Percentiles rank a stretch among this genome's conserved stretches.
Evolutionary conservation across 1,284 basidiomycete genomes (phyloP).

Genomic region (Tetrapyrgos nigripes): DNA sequence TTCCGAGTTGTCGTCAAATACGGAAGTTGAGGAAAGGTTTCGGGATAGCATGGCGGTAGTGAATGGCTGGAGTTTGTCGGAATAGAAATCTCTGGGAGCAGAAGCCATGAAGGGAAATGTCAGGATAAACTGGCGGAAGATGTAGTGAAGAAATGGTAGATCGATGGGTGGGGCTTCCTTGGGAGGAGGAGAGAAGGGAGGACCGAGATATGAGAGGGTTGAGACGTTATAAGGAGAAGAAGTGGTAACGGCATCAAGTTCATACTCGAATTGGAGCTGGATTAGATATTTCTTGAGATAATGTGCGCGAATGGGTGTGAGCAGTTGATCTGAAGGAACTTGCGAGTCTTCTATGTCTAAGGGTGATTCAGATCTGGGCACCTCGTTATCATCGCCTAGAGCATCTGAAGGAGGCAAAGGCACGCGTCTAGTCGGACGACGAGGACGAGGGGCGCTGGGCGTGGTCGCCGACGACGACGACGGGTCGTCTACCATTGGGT

Average conservation of each 20-base stretch:
- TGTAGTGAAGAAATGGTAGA: conserved; percentile 86
- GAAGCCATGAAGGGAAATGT: conserved; percentile 92
- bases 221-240: conserved; percentile 63
- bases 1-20: conserved; percentile 62
- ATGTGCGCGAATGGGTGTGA: conserved; percentile 89
- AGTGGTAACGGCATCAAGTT: conserved; percentile 76
- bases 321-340: conserved; percentile 12
- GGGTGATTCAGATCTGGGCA: conserved; percentile 5
- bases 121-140: conserved; percentile 90
- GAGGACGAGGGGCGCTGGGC: conserved; percentile 23
- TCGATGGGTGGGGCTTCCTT: conserved; percentile 67
- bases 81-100: conserved; percentile 89
- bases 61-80: conserved; percentile 93
- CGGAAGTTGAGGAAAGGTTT: conserved; percentile 72
- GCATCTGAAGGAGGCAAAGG: conserved; percentile 27
- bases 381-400: conserved; percentile 8
- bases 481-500: background rate
- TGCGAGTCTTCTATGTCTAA: conserved; percentile 6
- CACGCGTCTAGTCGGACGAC: conserved; percentile 34
- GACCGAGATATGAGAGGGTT: conserved; percentile 85
- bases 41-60: conserved; percentile 81
- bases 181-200: conserved; percentile 81
- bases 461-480: conserved; percentile 12
- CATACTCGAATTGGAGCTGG: conserved; percentile 81
- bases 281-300: conserved; percentile 97